Evolutionary conservation across 495 filamentous ascomycete genomes (phyloP), one percentile per base, ranked within the genome.

Genomic region (Darksidea phi): DNA sequence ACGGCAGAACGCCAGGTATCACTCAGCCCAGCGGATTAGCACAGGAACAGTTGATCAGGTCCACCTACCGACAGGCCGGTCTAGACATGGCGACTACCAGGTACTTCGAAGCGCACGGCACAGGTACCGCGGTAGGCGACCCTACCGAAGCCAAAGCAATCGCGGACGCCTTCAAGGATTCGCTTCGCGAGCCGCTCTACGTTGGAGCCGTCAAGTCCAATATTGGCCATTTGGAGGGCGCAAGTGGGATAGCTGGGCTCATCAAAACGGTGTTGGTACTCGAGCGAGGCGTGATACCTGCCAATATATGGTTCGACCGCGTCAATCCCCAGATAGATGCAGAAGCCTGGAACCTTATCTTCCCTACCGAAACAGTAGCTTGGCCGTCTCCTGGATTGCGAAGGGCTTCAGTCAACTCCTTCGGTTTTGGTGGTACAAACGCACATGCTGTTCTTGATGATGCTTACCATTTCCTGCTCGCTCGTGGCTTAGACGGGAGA

Each of bases 111-210:
- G 50, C 51, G 0, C 63, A 66, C 41, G 63, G 63, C 4, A 66
- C 63, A 1, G 63, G 57, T 11, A 66, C 63, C 17, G n/a, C 13
- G 6, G 52, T 62, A 6, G 63, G 63, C 2, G 86, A 90, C 66
- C 84, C 84, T 0, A 76, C 82, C 0, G 86, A 90, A 64, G 74
- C 78, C 0, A 74, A 69, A 3, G 84, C 84, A 2, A 81, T 85
- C 50, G 43, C 45, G 12, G 51, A 59, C 24, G 62, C 68, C 20
- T 74, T 74, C 41, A 73, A 74, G 46, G 8, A 17, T 12, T 73
- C 71, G 0, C 72, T 71, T 5, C 75, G 78, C 8, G 57, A 82
- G 48, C 78, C 78, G 5, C 26, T 71, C 7, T 53, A 63, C 36
- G 37, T 71, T 48, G 67, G 69, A 7, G 32, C 66, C 2, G 10